Base-by-base conservation (phyloP, 2,329 filamentous ascomycete genomes). In the Cercospora sesami region DNA sequence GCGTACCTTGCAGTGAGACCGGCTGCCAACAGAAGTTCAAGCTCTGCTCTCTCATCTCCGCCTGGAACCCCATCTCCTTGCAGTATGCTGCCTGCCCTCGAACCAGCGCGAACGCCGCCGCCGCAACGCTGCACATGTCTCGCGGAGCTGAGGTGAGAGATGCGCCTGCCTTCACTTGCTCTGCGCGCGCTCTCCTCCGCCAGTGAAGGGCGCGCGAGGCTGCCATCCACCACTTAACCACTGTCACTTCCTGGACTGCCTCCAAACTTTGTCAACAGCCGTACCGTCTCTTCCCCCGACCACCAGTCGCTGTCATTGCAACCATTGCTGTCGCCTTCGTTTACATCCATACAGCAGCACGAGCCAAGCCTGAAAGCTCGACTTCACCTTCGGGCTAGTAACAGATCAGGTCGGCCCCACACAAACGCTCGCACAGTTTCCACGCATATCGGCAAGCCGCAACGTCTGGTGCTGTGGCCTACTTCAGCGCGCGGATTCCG, bases 131-230 rank as follows among this genome's bases (percentile, higher is more conserved):
- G 42, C 18, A 48, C 42, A 21, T 18, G 42, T 21, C 42, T 23
- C 42, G 42, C 42, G 42, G 4, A 28, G 48, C 12, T 12, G 55
- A n/a, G 30, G 55, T 31, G 26, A 31, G 55, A 30, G 55, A 31
- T 31, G 28, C 55, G 55, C 55, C 16, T 33, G 16, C 55, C 55
- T 30, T 57, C 64, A 53, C 42, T 48, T 55, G n/a, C 39, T 36
- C 39, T 33, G 10, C 58, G 21, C 12, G 51, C 51, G 51, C 21
- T 18, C 18, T 26, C 28, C 26, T 16, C 7, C 4, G 48, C 48
- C 36, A 16, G 36, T 39, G 36, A 39, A 39, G 36, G 36, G 55
- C 28, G 55, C 28, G 18, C 31, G 28, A 33, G 28, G 28, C 55
- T 18, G 26, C 28, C 28, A 18, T 3, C 55, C 14, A 36, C 16